Evolutionary conservation across 495 filamentous ascomycete genomes (phyloP), one percentile per base, ranked within the genome.

Genomic region (Xylaria flabelliformis): DNA sequence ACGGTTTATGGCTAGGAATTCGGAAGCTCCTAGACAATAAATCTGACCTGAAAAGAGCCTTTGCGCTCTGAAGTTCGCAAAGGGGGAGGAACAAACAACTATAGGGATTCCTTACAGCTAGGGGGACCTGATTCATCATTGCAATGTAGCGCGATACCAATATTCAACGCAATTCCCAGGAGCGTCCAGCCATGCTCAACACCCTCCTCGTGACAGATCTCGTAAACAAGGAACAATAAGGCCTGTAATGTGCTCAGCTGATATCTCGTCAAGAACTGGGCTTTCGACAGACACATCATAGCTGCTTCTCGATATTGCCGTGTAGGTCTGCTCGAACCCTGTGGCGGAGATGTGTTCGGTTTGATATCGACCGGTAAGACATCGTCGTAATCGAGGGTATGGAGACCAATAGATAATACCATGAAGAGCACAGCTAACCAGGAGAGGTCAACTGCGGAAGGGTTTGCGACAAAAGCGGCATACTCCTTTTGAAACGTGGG

Each of bases 401-500:
- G 85, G 12, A 86, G 78, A 21, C 83, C 81, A 62, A 87, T 81
- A 13, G 78, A 78, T 17, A 87, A 72, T 44, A 86, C 78, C 21
- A 81, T 80, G 58, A 87, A 87, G 8, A 87, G 73, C 10, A 87
- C 73, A 42, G 83, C 81, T 26, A 86, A 75, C 83, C 83, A 86
- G 50, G 83, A 80, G 0, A 75, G 77, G 26, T 81, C 80, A 2
- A 82, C 81, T 61, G 80, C 83, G 48, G 76, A 74, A 0, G 84
- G 82, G 41, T 85, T 78, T 70, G 82, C 80, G 51, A 80, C 82
- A 50, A 85, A 85, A 17, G 81, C 79, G 51, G 82, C 79, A 73
- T 85, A 86, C 46, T 86, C 83, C 6, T 82, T 79, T 42, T 84
- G 82, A 42, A 86, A 86, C 1, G 83, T 85, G 64, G 84, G 75